phyloP scores from a whole-genome alignment of 2,329 filamentous ascomycete genomes.

The Xenoacremonium recifei region DNA sequence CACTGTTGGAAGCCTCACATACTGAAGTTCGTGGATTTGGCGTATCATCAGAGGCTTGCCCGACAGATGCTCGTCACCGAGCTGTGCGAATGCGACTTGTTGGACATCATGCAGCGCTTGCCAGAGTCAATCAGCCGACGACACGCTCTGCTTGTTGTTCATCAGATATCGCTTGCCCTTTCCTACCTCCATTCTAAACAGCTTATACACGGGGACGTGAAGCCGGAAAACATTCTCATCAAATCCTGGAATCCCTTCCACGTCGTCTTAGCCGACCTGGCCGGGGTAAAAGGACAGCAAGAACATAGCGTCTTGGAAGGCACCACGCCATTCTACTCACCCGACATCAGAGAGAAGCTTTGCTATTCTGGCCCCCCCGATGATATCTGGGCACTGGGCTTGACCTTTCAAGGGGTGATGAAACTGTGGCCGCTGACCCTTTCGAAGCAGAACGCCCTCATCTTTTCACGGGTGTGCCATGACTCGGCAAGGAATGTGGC shows the following conservation, averaged over 20 bases:
- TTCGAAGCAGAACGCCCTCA: conserved; percentile 12
- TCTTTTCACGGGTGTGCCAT: conserved; percentile 16
- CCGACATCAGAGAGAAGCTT: conserved; percentile 20
- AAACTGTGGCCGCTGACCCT: conserved; percentile 24
- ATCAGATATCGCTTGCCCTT: conserved; percentile 24
- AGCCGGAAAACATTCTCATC: conserved; percentile 32
- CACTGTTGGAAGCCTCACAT: too few relatives aligned
- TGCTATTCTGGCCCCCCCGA: conserved; percentile 24
- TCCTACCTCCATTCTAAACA: conserved; percentile 24
- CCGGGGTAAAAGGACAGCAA: conserved; percentile 22
- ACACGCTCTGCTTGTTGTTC: conserved; percentile 18
- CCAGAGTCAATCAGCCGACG: conserved; percentile 12
- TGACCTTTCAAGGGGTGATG: conserved; percentile 30
- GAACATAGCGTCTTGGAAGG: conserved; percentile 15
- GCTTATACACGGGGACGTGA: conserved; percentile 30
- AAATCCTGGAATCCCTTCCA: conserved; percentile 25
- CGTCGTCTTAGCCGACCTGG: conserved; percentile 31
- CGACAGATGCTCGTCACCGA: conserved; percentile 32
- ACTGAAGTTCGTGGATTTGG: conserved; percentile 27
- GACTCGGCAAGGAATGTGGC: too few relatives aligned
- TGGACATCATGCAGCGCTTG: conserved; percentile 25
- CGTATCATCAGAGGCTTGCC: too few relatives aligned
- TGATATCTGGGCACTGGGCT: conserved; percentile 35
- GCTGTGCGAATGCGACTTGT: too few relatives aligned
- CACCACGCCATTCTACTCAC: conserved; percentile 30